Conservation (phyloP, 352 stramenopile species). For the Pythium oligandrum region DNA sequence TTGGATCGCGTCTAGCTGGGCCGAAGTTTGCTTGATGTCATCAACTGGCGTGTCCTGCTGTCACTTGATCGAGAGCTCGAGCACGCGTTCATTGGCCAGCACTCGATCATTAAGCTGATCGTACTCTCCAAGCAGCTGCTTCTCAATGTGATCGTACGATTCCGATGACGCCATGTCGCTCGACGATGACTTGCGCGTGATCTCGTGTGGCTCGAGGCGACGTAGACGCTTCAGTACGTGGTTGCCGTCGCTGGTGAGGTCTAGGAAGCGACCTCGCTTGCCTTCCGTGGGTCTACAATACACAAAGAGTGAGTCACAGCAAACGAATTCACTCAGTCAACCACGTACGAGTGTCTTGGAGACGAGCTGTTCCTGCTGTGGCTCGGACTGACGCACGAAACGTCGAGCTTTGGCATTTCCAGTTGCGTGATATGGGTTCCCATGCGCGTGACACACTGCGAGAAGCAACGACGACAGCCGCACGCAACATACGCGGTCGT, state of each 20-base stretch:
- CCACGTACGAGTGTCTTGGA: too few species aligned
- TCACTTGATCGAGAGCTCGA: conserved; percentile 26
- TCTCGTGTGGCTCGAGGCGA: background rate
- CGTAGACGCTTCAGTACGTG: too few species aligned
- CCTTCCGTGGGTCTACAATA: too few species aligned
- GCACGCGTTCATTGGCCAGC: conserved; percentile 25
- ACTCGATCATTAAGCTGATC: conserved; percentile 5
- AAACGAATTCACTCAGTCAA: too few species aligned
- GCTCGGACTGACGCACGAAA: too few species aligned
- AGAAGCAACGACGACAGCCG: conserved; percentile 1
- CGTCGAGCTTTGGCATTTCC: background rate
- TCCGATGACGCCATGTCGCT: background rate
- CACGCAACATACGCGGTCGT: conserved; percentile 1
- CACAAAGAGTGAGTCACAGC: too few species aligned
- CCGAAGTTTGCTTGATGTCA: conserved; percentile 15
- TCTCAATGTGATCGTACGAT: background rate
- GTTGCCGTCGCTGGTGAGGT: too few species aligned
- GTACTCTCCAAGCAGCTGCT: conserved; percentile 4
- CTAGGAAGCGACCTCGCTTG: too few species aligned
- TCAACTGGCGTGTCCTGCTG: conserved; percentile 18
- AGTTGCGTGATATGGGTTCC: conserved; percentile 1
- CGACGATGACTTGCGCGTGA: background rate
- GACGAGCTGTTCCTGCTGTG: too few species aligned
- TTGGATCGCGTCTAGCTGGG: conserved; percentile 32
- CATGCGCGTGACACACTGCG: conserved; percentile 1